Percentiles rank a stretch among this genome's conserved stretches.
Evolutionary conservation across 2,329 filamentous ascomycete species (phyloP).

Genomic region (Monilinia fructigena): DNA sequence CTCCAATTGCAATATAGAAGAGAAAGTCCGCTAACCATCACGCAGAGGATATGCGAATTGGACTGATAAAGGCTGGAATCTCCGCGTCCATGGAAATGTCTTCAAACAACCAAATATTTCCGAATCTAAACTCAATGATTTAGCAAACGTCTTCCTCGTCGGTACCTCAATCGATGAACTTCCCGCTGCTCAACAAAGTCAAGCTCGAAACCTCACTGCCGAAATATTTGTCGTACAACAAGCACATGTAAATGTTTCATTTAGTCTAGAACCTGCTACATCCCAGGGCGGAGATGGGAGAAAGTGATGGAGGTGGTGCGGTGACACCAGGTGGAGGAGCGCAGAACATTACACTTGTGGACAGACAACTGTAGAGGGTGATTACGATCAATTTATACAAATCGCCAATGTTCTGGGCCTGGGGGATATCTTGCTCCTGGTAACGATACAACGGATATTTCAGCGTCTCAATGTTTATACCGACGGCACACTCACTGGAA

Average conservation of each 20-base stretch:
- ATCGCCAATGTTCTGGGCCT: constrained; percentile 58
- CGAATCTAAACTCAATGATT: constrained; percentile 61
- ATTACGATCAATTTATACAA: constrained; percentile 70
- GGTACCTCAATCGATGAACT: constrained; percentile 61
- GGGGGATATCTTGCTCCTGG: constrained; percentile 56
- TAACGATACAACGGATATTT: constrained; percentile 63
- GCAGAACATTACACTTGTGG: constrained; percentile 63
- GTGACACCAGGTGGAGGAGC: constrained; percentile 56
- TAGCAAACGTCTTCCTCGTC: constrained; percentile 70
- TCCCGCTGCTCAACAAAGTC: constrained; percentile 56
- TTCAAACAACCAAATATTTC: constrained; percentile 73
- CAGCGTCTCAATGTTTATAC: constrained; percentile 69
- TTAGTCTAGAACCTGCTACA: constrained; percentile 59
- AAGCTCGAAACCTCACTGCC: constrained; percentile 71
- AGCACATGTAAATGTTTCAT: constrained; percentile 58
- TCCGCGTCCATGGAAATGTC: constrained; percentile 76
- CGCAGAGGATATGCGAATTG: constrained; percentile 68
- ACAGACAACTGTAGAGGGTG: constrained; percentile 64
- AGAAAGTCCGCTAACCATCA: neutral
- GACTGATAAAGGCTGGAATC: constrained; percentile 74
- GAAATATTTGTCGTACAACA: constrained; percentile 77
- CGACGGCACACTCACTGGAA: constrained; percentile 63
- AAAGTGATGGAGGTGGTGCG: constrained; percentile 49
- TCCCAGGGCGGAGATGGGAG: constrained; percentile 52
- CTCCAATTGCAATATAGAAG: neutral